These are phyloP conservation scores for Fusarium anthophilum DNA, from an alignment of 2,329 filamentous ascomycete genomes.

Conservation along the genomic window DNA sequence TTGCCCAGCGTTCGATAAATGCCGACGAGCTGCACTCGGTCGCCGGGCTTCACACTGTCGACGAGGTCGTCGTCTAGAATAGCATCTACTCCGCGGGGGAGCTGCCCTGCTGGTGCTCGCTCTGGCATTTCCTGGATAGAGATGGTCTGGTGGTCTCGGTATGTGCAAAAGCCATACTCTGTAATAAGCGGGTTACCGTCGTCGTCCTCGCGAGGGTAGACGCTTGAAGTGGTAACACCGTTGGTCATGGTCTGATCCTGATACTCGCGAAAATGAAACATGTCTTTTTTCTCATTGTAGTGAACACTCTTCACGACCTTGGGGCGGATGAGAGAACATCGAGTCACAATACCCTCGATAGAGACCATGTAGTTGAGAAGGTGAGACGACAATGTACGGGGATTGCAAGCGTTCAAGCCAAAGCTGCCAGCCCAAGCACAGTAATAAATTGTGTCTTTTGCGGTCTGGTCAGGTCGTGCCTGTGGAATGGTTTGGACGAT, in stretches of 20 bases:
- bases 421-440: slow-evolving; percentile 98
- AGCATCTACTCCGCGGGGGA: slow-evolving; percentile 94
- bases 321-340: slow-evolving; percentile 92
- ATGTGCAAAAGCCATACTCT: slow-evolving; percentile 95
- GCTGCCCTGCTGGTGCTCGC: slow-evolving; percentile 90
- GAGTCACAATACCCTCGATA: slow-evolving; percentile 95
- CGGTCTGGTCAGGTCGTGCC: slow-evolving; percentile 77
- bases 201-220: slow-evolving; percentile 94
- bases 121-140: slow-evolving; percentile 99
- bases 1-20: slow-evolving; percentile 95
- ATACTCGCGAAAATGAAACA: slow-evolving; percentile 91
- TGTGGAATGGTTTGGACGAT: slow-evolving; percentile 83
- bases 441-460: slow-evolving; percentile 87
- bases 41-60: slow-evolving; percentile 92
- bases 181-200: slow-evolving; percentile 92
- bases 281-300: slow-evolving; percentile 87
- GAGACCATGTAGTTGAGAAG: slow-evolving; percentile 98
- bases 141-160: slow-evolving; percentile 95
- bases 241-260: slow-evolving; percentile 97
- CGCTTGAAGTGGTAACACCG: slow-evolving; percentile 86
- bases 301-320: slow-evolving; percentile 99
- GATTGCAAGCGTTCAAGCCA: slow-evolving; percentile 93
- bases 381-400: slow-evolving; percentile 86
- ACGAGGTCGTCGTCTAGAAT: slow-evolving; percentile 97
- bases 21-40: slow-evolving; percentile 96